Evolutionary conservation across 768 basidiomycete genomes (phyloP), one percentile per base, ranked within the genome.

Genomic region (Leccinellum rugosiceps): DNA sequence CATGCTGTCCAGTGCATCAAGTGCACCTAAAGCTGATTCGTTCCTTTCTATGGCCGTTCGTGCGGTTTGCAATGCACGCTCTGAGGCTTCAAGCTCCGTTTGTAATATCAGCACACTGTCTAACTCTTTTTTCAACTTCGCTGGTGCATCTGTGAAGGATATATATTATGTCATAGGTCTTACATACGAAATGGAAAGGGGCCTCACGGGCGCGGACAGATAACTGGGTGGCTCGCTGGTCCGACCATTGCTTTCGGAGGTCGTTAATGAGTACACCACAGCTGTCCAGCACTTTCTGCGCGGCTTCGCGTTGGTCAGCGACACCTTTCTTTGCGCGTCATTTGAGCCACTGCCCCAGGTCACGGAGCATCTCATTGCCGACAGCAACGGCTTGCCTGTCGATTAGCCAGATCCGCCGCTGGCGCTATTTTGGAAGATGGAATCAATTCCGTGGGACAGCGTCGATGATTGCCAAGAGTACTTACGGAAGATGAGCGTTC

Each of bases 1-100:
- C 4, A 77, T 64, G 15, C 55, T 53, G 3, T 55, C 31, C 0
- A 77, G 58, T 34, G 2, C 75, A 68, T 2, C 72, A 63, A 7
- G 25, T 25, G 25, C 25, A 25, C 25, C 25, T 25, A 25, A 25
- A 25, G 25, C 25, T 25, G 25, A 25, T 25, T 25, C 25, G 25
- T 25, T 25, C 25, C 25, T 15, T 58, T 59, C 0, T 3, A 75
- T 55, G 0, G 56, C 45, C 0, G 25, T 19, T 17, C 49, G 47
- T 3, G 63, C 60, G 10, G 45, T 47, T 17, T 62, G 31, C 8
- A 74, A 65, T 1, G 66, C 55, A 2, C 52, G 58, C 15, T 75
- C 68, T 0, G 72, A 52, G 11, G 31, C 46, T 6, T 73, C 66
- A 6, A 73, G 34, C 14, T 71, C 55, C 0, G 67, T 65, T 53